Evolutionary conservation across 169 alveolate genomes (phyloP).

Genomic region (Cryptosporidium viatorum): DNA sequence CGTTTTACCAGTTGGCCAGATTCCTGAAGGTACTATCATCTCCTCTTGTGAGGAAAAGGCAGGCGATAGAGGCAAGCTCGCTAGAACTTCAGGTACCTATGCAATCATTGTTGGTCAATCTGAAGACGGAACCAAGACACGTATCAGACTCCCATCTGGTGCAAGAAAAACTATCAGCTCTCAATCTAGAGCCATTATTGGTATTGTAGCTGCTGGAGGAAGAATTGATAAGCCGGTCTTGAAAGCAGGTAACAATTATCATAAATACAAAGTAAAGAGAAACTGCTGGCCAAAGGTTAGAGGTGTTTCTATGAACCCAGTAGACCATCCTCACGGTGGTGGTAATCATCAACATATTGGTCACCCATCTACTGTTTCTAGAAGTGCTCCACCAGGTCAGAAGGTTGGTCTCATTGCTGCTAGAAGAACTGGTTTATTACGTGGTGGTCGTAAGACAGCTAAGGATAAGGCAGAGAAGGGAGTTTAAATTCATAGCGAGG

Average conservation of each 20-base stretch:
- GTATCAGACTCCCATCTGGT: slow-evolving; percentile 98
- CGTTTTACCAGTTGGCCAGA: slow-evolving; percentile 94
- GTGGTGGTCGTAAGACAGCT: slow-evolving; percentile 92
- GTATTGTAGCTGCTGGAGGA: slow-evolving; percentile 99
- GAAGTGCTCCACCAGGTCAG: slow-evolving; percentile 98
- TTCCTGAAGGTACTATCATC: slow-evolving; percentile 99
- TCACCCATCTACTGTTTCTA: slow-evolving; percentile 97
- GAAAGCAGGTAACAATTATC: slow-evolving; percentile 98
- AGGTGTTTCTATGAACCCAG: slow-evolving; percentile 99
- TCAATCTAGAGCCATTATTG: slow-evolving; percentile 96
- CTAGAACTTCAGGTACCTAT: slow-evolving; percentile 97
- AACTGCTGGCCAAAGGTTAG: slow-evolving; percentile 99
- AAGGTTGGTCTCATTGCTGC: slow-evolving; percentile 99
- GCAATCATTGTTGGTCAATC: slow-evolving; percentile 91
- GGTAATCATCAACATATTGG: slow-evolving; percentile 99
- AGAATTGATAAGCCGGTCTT: slow-evolving; percentile 98
- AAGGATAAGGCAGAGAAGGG: slow-evolving; percentile 70
- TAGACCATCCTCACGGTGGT: slow-evolving; percentile 99
- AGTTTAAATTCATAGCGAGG: slow-evolving; percentile 30
- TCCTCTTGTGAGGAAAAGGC: slow-evolving; percentile 95
- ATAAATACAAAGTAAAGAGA: slow-evolving; percentile 97
- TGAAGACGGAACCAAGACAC: slow-evolving; percentile 96
- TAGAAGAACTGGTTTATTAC: slow-evolving; percentile 98
- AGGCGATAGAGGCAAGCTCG: slow-evolving; percentile 99
- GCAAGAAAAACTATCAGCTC: slow-evolving; percentile 93